Evolutionary conservation across 805 yeast species (phyloP), one percentile per base, ranked within the genome.

Genomic region (Pichia manshurica): DNA sequence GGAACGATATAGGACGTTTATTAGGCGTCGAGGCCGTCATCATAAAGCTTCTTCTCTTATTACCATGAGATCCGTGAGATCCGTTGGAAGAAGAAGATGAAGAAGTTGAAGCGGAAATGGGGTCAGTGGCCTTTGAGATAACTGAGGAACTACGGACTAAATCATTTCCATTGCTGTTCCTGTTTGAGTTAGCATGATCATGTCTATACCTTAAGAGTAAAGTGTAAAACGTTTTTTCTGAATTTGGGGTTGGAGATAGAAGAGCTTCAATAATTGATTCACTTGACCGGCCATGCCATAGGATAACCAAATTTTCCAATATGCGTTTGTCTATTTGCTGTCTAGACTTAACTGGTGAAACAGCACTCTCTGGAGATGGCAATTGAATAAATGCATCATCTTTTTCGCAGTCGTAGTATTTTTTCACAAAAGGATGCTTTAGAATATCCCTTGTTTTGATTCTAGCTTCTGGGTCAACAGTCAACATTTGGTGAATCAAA

Each of bases 401-500:
- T 42, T 56, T 55, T 49, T 55, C 69, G 66, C 59, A 65, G 68
- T 73, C 68, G 5, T 82, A 81, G 60, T 93, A 88, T 65, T 88
- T 88, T 38, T 71, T 75, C 53, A 93, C 68, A 39, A 93, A 69
- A 3, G 97, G 96, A 67, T 93, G 99, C 22, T 65, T 71, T 50
- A 87, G 67, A 48, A 93, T 87, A 42, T 81, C 86, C 48, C 77
- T 77, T 50, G 95, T 86, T 35, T 81, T 75, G 53, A 93, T 89
- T 66, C 99, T 78, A 36, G 79, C 74, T 23, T 66, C 70, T 15
- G 99, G 98, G 54, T 89, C 80, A 5, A 90, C 95, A 21, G 79
- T 78, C 49, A 93, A 74, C 85, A 93, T 93, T 52, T 75, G 74
- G 51, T 81, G 67, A 45, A 93, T 84, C 53, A 93, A 74, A 65